Evolutionary conservation across 2,329 filamentous ascomycete species (phyloP).

Genomic region (Ilyonectria sp.): DNA sequence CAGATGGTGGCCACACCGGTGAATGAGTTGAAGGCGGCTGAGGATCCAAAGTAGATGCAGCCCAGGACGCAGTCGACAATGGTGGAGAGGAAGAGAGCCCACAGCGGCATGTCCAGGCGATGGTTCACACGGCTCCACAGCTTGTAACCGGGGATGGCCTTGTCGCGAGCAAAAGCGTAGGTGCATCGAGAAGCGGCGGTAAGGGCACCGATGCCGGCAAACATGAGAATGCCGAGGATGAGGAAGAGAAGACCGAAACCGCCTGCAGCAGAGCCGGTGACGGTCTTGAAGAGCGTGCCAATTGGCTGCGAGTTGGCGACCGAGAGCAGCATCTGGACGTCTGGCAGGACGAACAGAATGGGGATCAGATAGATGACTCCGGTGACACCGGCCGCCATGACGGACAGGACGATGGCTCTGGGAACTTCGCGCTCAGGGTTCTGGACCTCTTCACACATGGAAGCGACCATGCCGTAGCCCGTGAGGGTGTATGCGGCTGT

Average conservation of each 20-base stretch:
- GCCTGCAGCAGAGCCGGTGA: constrained; percentile 79
- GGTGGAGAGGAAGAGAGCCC: constrained; percentile 78
- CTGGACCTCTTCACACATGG: constrained; percentile 75
- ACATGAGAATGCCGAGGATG: constrained; percentile 82
- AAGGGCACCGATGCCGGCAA: constrained; percentile 81
- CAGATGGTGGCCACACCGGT: constrained; percentile 87
- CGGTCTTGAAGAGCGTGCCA: constrained; percentile 81
- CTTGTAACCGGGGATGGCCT: constrained; percentile 78
- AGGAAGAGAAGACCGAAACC: constrained; percentile 84
- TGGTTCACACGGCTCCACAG: constrained; percentile 78
- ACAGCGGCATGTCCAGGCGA: constrained; percentile 78
- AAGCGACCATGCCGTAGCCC: constrained; percentile 67
- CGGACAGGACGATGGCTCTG: constrained; percentile 77
- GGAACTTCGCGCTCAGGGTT: constrained; percentile 74
- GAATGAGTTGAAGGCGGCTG: constrained; percentile 84
- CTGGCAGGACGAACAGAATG: constrained; percentile 82
- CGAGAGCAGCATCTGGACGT: constrained; percentile 73
- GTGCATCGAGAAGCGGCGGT: constrained; percentile 83
- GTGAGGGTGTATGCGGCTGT: constrained; percentile 58
- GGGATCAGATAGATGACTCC: constrained; percentile 78
- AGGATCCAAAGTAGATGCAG: constrained; percentile 84
- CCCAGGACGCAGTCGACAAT: constrained; percentile 79
- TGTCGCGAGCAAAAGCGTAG: constrained; percentile 83
- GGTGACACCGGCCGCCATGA: constrained; percentile 75
- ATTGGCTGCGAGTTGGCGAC: constrained; percentile 84